These are phyloP conservation scores for Danielia reshetovae DNA, from an alignment of 805 yeast species.

Conservation along the genomic window DNA sequence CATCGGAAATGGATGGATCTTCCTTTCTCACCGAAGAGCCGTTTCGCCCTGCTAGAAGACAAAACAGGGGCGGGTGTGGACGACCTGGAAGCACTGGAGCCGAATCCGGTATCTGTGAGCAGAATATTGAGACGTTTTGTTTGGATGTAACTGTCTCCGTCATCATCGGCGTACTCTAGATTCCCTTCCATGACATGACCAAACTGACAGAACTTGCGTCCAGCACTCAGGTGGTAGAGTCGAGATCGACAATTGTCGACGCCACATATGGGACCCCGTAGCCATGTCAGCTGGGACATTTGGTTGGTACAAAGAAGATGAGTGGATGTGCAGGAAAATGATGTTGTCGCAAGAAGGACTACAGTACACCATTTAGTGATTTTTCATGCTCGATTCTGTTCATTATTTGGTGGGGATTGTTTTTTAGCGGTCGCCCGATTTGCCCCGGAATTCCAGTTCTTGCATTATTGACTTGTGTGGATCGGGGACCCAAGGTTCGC, in stretches of 20 bases:
- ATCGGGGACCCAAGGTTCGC: too few species aligned
- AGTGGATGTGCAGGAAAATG: not conserved
- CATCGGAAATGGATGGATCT: slow-evolving; percentile 40
- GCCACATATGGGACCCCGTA: slow-evolving; percentile 82
- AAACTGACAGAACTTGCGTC: slow-evolving; percentile 77
- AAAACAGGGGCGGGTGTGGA: not conserved
- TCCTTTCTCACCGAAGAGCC: slow-evolving; percentile 48
- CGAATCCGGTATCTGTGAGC: slow-evolving; percentile 27
- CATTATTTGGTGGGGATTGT: too few species aligned
- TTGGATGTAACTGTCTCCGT: slow-evolving; percentile 51
- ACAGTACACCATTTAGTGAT: too few species aligned
- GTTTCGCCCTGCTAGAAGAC: slow-evolving; percentile 2
- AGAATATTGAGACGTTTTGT: slow-evolving; percentile 54
- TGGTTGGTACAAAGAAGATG: too few species aligned
- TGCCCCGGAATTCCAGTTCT: too few species aligned
- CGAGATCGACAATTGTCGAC: slow-evolving; percentile 83
- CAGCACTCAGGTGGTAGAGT: slow-evolving; percentile 69
- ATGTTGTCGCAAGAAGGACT: too few species aligned
- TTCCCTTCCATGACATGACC: slow-evolving; percentile 89
- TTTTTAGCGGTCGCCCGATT: too few species aligned
- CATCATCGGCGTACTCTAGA: slow-evolving; percentile 76
- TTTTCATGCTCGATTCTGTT: too few species aligned
- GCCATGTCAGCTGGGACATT: slow-evolving; percentile 37
- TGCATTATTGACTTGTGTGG: too few species aligned
- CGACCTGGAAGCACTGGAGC: slow-evolving; percentile 6